Evolutionary conservation across 164 flowering plant genomes (phyloP).

Genomic region (Tetracentron sinense): DNA sequence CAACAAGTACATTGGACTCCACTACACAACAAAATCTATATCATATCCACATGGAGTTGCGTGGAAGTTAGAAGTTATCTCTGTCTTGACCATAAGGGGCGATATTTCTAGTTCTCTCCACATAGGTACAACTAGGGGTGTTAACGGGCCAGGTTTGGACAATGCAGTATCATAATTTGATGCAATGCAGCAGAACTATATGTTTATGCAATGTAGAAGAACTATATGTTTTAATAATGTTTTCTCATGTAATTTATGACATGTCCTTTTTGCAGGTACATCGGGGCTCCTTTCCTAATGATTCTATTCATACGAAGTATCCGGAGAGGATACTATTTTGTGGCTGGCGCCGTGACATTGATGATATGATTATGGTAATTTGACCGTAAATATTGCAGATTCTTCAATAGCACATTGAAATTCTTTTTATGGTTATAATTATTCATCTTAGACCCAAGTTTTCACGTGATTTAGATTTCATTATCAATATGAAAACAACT

Average conservation of each 20-base stretch:
- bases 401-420: background rate
- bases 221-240: background rate
- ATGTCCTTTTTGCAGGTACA: slow-evolving; percentile 45
- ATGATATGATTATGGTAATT: slow-evolving; percentile 90
- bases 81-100: no score
- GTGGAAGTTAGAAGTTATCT: no score
- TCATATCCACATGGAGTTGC: no score
- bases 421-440: background rate
- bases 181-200: background rate
- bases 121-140: no score
- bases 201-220: background rate
- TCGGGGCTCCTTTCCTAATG: slow-evolving; percentile 39
- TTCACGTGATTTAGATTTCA: no score
- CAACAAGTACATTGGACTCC: no score
- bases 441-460: background rate
- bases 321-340: slow-evolving; percentile 89
- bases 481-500: no score
- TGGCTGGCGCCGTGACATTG: slow-evolving; percentile 98
- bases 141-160: no score
- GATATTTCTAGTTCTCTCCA: no score
- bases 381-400: slow-evolving; percentile 2
- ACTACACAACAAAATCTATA: no score
- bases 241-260: slow-evolving; percentile 7
- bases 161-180: background rate
- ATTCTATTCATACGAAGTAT: slow-evolving; percentile 58